Base-by-base conservation (phyloP, 148 eudicot genomes). In the Cornus suecica region DNA sequence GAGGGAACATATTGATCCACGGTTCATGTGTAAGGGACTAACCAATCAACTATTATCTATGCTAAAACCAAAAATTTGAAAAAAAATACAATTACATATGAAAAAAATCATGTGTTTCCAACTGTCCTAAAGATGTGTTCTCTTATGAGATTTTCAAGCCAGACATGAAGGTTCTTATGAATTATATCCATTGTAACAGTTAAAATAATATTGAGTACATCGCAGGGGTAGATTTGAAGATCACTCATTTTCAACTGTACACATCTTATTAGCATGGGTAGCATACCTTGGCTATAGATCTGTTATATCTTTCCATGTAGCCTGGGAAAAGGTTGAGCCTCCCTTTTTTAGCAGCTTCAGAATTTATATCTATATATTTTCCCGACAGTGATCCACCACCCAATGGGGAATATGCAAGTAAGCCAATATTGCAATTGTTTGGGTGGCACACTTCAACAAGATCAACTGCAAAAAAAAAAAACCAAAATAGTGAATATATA, bases 401-500 rank as follows among this genome's bases (percentile, higher is more conserved):
- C 68, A 94, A 84, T 25, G 98, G 99, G 56, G 99, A 94, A 83
- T 88, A 92, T 66, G 90, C 89, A 74, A 94, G 97, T 83, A 94
- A 84, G 67, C 99, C 97, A 56, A 94, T 81, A 78, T 94, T 94
- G 87, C 86, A 87, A 77, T 94, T 94, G 77, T 92, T 92, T 18
- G 99, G 97, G 72, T 94, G 99, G 80, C 99, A 94, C 68, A 90
- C 96, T 87, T 94, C 99, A 72, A 92, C 94, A 18, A 94, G 94
- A 80, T 94, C 99, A 84, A 85, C 99, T 94, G 90, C 84, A 87
- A 74, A 73, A 23, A 68, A 77, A 87, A 74, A 73, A 23, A 68
- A 77, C 41, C 31, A 78, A 69, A 66, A 2, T 8, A 68, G 66
- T 51, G 20, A 48, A 48, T 48, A 48, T 48, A 48, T 48, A 48